Percentiles rank a stretch among this genome's conserved stretches.
Evolutionary conservation across 345 rosid genomes (phyloP).

Genomic region (Angophora floribunda): DNA sequence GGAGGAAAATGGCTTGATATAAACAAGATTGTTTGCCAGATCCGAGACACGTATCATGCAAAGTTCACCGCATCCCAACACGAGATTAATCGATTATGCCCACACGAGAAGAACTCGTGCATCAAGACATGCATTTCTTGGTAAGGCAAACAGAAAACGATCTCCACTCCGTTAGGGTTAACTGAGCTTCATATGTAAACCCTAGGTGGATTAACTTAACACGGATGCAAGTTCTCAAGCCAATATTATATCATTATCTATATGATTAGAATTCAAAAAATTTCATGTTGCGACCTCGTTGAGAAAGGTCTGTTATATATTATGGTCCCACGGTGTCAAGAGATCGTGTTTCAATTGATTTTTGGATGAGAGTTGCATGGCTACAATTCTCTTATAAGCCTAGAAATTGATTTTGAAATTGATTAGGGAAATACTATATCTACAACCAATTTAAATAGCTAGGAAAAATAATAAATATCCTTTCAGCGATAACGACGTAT

Average conservation of each 20-base stretch:
- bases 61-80: background rate
- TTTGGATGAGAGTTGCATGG: background rate
- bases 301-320: background rate
- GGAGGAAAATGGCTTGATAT: background rate
- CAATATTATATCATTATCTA: background rate
- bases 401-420: background rate
- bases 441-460: background rate
- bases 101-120: background rate
- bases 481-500: background rate
- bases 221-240: background rate
- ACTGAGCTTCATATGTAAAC: background rate
- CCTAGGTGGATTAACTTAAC: background rate
- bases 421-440: background rate
- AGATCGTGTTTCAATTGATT: background rate
- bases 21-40: background rate
- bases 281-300: background rate
- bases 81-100: background rate
- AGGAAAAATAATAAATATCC: background rate
- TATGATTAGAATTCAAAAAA: background rate
- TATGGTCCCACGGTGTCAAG: background rate
- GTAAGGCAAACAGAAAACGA: background rate
- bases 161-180: background rate
- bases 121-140: background rate
- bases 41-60: background rate
- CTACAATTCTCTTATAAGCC: background rate